These are phyloP conservation scores for Globisporangium uncinulatum DNA, from an alignment of 352 stramenopile species.

Conservation along the genomic window DNA sequence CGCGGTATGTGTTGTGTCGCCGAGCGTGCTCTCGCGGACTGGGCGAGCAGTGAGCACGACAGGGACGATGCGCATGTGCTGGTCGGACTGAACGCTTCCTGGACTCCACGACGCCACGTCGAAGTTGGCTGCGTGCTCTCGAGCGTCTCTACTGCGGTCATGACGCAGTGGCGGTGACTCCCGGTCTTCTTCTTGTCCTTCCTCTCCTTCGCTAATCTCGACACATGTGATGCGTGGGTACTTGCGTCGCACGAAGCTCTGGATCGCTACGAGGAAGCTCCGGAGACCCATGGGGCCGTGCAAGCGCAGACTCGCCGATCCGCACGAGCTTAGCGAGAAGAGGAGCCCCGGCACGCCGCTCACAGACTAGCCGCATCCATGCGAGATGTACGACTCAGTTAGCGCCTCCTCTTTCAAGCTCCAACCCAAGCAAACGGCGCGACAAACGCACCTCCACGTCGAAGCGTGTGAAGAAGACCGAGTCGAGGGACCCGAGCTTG, in stretches of 20 bases:
- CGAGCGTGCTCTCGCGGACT: neutral
- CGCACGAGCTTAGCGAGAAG: slow-evolving; percentile 51
- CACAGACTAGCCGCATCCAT: slow-evolving; percentile 28
- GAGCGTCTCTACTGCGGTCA: neutral
- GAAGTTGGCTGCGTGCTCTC: slow-evolving; percentile 1
- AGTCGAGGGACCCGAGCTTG: slow-evolving; percentile 61
- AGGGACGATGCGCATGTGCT: slow-evolving; percentile 27
- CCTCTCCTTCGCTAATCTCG: slow-evolving; percentile 19
- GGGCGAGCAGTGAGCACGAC: slow-evolving; percentile 9
- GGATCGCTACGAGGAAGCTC: slow-evolving; percentile 41
- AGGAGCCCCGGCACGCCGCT: slow-evolving; percentile 62
- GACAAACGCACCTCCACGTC: slow-evolving; percentile 33
- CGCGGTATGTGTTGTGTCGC: neutral
- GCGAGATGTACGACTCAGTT: too few relatives aligned
- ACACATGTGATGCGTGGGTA: slow-evolving; percentile 56
- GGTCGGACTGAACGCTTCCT: slow-evolving; percentile 18
- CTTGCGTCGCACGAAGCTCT: slow-evolving; percentile 61
- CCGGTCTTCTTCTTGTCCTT: neutral
- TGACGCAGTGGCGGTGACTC: too few relatives aligned
- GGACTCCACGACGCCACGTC: slow-evolving; percentile 18
- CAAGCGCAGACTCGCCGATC: slow-evolving; percentile 34
- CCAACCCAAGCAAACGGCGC: neutral
- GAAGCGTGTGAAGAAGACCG: slow-evolving; percentile 67
- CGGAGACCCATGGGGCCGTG: slow-evolving; percentile 37
- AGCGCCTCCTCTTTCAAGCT: too few relatives aligned